Conservation (phyloP, 345 rosid species). For the Cardamine chenopodiifolia region DNA sequence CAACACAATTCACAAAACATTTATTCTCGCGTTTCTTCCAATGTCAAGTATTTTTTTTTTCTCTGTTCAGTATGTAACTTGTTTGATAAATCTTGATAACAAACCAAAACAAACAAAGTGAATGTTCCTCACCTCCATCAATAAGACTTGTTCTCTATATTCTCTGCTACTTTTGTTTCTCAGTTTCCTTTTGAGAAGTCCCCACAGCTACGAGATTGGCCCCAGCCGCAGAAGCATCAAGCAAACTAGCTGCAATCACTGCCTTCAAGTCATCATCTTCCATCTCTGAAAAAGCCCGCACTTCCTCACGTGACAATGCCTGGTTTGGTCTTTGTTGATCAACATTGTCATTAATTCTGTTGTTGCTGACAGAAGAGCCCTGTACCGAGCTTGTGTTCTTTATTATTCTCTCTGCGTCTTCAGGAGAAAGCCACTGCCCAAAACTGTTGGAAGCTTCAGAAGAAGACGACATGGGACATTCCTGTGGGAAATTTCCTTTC, state of each 20-base stretch:
- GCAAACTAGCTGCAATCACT: conserved; percentile 87
- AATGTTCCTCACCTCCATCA: conserved; percentile 33
- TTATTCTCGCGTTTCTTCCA: conserved; percentile 19
- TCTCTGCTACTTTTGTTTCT: conserved; percentile 37
- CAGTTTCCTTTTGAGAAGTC: conserved; percentile 40
- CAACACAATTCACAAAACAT: conserved; percentile 6
- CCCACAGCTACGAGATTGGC: conserved; percentile 43
- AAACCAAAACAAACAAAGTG: conserved; percentile 21
- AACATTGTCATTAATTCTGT: conserved; percentile 30
- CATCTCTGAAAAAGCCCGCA: conserved; percentile 50
- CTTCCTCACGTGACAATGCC: conserved; percentile 45
- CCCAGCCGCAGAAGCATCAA: conserved; percentile 60
- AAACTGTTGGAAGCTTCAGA: conserved; percentile 77
- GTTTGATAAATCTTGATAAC: background rate
- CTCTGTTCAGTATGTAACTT: conserved; percentile 31
- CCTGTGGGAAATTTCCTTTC: conserved; percentile 85
- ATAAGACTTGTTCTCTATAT: conserved; percentile 32
- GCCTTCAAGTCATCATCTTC: conserved; percentile 88
- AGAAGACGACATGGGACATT: conserved; percentile 65
- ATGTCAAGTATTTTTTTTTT: background rate
- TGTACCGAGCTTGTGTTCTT: conserved; percentile 55
- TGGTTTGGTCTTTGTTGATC: conserved; percentile 45
- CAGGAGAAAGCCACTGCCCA: conserved; percentile 89
- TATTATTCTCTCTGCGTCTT: conserved; percentile 81
- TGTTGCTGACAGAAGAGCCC: conserved; percentile 43